Evolutionary conservation across 129 eudicot genomes (phyloP).

Genomic region (Flaveria robusta): DNA sequence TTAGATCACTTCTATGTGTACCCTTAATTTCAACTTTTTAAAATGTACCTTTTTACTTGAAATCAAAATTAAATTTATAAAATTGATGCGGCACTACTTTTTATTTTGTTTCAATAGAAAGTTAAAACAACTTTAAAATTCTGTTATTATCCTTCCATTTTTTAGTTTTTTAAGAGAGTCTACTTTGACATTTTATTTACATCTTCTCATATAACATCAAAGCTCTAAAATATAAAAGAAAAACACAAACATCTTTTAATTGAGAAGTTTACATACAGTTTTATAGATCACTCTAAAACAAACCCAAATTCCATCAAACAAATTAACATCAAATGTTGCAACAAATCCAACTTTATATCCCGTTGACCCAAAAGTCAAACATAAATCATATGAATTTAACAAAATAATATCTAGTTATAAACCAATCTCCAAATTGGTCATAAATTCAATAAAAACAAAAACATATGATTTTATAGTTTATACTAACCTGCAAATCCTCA

Average conservation of each 20-base stretch:
- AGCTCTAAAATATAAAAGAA: not conserved
- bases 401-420: slow-evolving; percentile 16
- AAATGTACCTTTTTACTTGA: too few relatives aligned
- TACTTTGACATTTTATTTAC: too few relatives aligned
- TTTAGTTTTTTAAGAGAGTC: too few relatives aligned
- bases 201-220: not conserved
- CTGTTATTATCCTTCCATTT: too few relatives aligned
- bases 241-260: not conserved
- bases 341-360: slow-evolving; percentile 18
- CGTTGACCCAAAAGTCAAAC: slow-evolving; percentile 31
- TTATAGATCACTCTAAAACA: not conserved
- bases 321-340: slow-evolving; percentile 11
- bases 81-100: too few relatives aligned
- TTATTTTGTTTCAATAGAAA: too few relatives aligned
- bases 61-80: too few relatives aligned
- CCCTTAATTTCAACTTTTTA: too few relatives aligned
- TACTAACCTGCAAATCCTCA: slow-evolving; percentile 26
- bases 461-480: slow-evolving; percentile 23
- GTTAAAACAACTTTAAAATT: too few relatives aligned
- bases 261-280: not conserved
- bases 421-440: slow-evolving; percentile 25
- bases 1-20: too few relatives aligned
- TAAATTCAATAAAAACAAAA: not conserved
- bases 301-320: slow-evolving; percentile 8
- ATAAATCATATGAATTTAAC: slow-evolving; percentile 27